Evolutionary conservation across 2,329 filamentous ascomycete species (phyloP).

Genomic region (Calonectria pauciramosa): DNA sequence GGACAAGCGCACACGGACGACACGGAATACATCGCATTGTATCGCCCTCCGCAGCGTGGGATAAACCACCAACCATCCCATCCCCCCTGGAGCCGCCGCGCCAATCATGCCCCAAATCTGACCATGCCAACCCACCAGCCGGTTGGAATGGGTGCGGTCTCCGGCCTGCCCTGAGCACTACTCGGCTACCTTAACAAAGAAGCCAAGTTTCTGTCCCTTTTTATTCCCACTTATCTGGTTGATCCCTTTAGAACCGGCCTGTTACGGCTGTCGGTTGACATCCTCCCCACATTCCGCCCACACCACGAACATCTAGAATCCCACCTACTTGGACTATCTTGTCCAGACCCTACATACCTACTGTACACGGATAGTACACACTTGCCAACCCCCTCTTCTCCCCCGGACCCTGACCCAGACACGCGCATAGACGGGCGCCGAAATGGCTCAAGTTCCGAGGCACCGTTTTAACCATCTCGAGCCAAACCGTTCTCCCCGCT

Average conservation of each 20-base stretch:
- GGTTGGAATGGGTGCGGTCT: conserved; percentile 44
- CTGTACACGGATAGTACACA: not conserved
- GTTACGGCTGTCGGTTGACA: not conserved
- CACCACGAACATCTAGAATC: conserved; percentile 9
- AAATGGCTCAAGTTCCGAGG: not conserved
- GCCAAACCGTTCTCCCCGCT: not conserved
- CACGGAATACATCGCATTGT: not conserved
- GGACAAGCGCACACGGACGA: not conserved
- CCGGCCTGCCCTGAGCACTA: conserved; percentile 21
- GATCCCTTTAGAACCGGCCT: not conserved
- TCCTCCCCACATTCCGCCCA: conserved; percentile 1
- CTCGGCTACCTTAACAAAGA: conserved; percentile 30
- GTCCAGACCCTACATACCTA: not conserved
- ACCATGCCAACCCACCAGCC: not conserved
- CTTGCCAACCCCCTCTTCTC: not conserved
- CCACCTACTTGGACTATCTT: not conserved
- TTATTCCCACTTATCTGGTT: not conserved
- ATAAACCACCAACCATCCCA: not conserved
- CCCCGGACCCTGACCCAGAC: not conserved
- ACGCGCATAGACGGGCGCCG: not conserved
- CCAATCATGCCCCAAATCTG: not conserved
- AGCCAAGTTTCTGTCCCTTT: conserved; percentile 34
- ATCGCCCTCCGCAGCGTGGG: not conserved
- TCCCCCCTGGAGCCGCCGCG: not conserved
- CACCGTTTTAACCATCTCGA: conserved; percentile 5